These are phyloP conservation scores for Talaromyces sp. DNA, from an alignment of 2,329 filamentous ascomycete genomes.

Conservation along the genomic window DNA sequence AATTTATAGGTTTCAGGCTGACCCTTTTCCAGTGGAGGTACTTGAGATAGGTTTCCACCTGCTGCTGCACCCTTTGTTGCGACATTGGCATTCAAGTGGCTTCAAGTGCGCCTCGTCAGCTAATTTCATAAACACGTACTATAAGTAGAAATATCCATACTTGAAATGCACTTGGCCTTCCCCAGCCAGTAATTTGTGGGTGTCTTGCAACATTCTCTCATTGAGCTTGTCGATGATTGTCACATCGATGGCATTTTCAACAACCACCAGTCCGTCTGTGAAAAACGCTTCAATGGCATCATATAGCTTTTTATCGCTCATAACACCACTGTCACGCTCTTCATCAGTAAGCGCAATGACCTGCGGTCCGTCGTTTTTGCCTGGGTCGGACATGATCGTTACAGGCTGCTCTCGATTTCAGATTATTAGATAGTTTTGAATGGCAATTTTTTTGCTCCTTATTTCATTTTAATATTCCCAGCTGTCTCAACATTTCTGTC, in stretches of 20 bases:
- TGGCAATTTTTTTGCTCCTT: background rate
- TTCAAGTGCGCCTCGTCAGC: background rate
- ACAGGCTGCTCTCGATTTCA: background rate
- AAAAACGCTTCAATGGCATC: constrained; percentile 6
- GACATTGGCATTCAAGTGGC: constrained; percentile 2
- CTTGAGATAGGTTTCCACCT: constrained; percentile 6
- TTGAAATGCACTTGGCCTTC: background rate
- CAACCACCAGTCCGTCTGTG: background rate
- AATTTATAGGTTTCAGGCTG: too few species aligned
- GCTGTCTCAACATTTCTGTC: background rate
- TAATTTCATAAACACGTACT: background rate
- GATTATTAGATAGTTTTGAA: background rate
- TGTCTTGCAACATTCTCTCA: constrained; percentile 6
- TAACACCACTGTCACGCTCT: constrained; percentile 3
- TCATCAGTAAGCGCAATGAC: background rate
- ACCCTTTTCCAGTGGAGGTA: constrained; percentile 5
- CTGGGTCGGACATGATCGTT: background rate
- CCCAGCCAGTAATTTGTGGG: constrained; percentile 1
- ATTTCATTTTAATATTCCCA: background rate
- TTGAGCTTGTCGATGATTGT: constrained; percentile 3
- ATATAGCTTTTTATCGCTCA: constrained; percentile 4
- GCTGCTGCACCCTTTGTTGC: constrained; percentile 2
- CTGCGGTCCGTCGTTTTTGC: background rate
- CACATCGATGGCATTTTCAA: constrained; percentile 3
- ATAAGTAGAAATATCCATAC: background rate